Conservation (phyloP, 257 asterid genomes). For the Solanum lycopersicoides region DNA sequence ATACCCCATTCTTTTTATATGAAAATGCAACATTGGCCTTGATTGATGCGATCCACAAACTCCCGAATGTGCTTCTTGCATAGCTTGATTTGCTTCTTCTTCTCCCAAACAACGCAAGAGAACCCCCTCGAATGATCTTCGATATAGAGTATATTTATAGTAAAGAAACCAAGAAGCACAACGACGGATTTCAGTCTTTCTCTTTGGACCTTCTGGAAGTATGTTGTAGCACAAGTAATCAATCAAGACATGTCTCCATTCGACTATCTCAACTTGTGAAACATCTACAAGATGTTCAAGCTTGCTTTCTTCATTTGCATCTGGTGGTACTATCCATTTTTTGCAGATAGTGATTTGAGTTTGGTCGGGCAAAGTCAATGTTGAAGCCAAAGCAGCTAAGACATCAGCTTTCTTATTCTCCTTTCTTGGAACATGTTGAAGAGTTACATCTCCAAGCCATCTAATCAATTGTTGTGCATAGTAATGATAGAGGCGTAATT, state of each 20-base stretch:
- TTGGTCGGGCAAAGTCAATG: background rate
- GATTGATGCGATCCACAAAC: background rate
- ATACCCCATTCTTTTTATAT: too few relatives aligned
- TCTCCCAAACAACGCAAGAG: background rate
- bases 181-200: background rate
- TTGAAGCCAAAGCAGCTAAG: background rate
- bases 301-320: background rate
- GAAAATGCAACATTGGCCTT: background rate
- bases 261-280: background rate
- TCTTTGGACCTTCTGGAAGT: background rate
- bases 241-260: background rate
- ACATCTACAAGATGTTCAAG: background rate
- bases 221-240: background rate
- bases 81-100: background rate
- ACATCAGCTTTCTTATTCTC: background rate
- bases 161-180: background rate
- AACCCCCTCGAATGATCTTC: background rate
- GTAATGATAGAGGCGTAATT: background rate
- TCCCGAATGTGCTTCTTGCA: background rate
- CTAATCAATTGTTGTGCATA: background rate
- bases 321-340: background rate
- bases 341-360: background rate
- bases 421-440: background rate
- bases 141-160: too few relatives aligned
- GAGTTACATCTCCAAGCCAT: background rate